phyloP scores from a whole-genome alignment of 768 basidiomycete genomes.

The Tricholoma hemisulphureum region DNA sequence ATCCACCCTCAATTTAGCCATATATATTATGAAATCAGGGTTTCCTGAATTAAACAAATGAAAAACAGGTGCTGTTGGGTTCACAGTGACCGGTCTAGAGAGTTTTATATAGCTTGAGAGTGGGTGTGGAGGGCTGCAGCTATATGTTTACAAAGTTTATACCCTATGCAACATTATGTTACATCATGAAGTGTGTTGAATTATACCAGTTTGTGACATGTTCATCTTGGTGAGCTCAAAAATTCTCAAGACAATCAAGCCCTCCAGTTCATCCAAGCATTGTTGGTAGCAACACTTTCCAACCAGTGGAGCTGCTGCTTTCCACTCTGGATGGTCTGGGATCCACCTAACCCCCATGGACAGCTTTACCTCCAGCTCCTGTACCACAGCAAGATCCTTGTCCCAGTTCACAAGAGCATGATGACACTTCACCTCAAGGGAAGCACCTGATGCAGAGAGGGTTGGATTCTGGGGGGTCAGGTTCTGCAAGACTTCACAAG shows the following conservation, averaged over 20 bases:
- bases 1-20: too few species aligned
- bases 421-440: background rate
- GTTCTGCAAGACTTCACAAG: background rate
- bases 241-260: slow-evolving; percentile 18
- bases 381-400: background rate
- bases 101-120: slow-evolving; percentile 17
- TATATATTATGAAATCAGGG: too few species aligned
- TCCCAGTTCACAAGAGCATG: background rate
- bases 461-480: background rate
- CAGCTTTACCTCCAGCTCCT: background rate
- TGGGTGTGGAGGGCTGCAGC: slow-evolving; percentile 4
- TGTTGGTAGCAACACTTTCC: background rate
- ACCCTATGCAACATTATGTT: background rate
- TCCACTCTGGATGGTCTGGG: too few species aligned
- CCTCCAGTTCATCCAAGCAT: slow-evolving; percentile 11
- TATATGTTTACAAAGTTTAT: slow-evolving; percentile 14
- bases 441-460: background rate
- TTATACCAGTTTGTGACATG: slow-evolving; percentile 25
- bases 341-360: background rate
- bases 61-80: too few species aligned
- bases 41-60: too few species aligned
- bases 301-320: background rate
- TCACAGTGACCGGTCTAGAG: slow-evolving; percentile 15
- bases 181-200: background rate
- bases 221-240: slow-evolving; percentile 29